phyloP scores from a whole-genome alignment of 805 yeast species.

The Lipomyces yamanashiensis region DNA sequence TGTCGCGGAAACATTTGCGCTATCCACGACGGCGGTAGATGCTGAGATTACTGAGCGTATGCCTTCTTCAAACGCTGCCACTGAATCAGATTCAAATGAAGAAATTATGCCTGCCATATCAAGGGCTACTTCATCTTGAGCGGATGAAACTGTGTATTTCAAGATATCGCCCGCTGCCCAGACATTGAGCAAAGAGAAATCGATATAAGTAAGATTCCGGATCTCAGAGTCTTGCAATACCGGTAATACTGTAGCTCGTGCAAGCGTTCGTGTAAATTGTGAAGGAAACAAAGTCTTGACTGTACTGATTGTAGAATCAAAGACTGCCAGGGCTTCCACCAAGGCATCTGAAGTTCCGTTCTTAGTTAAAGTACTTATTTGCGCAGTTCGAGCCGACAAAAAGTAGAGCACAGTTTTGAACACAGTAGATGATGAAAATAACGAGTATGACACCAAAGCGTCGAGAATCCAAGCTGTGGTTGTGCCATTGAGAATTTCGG shows the following conservation, averaged over 20 bases:
- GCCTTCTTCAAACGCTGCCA: constrained; percentile 18
- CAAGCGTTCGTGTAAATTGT: constrained; percentile 17
- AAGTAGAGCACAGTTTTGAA: constrained; percentile 18
- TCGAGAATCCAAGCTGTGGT: constrained; percentile 20
- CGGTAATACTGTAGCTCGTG: constrained; percentile 19
- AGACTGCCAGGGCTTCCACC: constrained; percentile 14
- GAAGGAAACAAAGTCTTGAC: constrained; percentile 24
- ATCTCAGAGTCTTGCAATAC: constrained; percentile 23
- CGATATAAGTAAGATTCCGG: constrained; percentile 19
- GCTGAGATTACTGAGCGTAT: constrained; percentile 6
- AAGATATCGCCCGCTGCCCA: constrained; percentile 19
- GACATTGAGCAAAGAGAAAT: constrained; percentile 18
- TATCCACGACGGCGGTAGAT: neutral
- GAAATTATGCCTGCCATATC: neutral
- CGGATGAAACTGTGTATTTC: neutral
- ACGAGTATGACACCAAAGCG: constrained; percentile 21
- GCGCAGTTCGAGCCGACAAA: constrained; percentile 10
- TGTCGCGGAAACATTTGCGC: neutral
- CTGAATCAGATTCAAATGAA: constrained; percentile 2
- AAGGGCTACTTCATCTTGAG: neutral
- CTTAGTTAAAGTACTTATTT: constrained; percentile 3
- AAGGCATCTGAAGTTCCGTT: constrained; percentile 6
- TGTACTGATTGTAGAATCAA: constrained; percentile 22
- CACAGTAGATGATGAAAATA: constrained; percentile 13
- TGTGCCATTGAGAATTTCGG: constrained; percentile 7